These are phyloP conservation scores for Serpula lacrymans DNA, from an alignment of 768 basidiomycete species.

Conservation along the genomic window DNA sequence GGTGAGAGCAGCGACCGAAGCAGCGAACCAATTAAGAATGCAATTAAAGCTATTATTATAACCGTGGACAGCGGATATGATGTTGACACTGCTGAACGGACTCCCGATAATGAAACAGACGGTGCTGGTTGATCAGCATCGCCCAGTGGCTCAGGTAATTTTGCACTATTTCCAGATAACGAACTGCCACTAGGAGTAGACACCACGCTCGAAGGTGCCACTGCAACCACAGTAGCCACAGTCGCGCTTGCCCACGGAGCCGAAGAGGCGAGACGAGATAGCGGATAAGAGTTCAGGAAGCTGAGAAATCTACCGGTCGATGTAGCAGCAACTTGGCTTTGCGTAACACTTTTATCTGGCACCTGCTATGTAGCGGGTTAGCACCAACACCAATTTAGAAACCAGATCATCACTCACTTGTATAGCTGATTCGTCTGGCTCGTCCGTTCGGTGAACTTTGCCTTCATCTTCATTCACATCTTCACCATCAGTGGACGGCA, in stretches of 20 bases:
- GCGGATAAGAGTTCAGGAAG: conserved; percentile 59
- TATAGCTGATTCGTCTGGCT: conserved; percentile 12
- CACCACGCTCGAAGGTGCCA: conserved; percentile 12
- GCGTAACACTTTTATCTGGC: conserved; percentile 19
- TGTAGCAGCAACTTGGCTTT: conserved; percentile 17
- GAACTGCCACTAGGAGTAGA: conserved; percentile 20
- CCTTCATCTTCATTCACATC: conserved; percentile 16
- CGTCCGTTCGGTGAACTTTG: conserved; percentile 15
- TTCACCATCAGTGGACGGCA: conserved; percentile 11
- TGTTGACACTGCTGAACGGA: neutral
- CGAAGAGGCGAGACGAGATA: conserved; percentile 47
- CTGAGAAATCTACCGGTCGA: conserved; percentile 47
- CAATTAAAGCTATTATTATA: conserved; percentile 77
- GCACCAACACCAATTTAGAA: neutral
- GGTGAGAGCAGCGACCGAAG: conserved; percentile 85
- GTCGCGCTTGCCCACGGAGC: conserved; percentile 21
- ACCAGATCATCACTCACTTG: conserved; percentile 16
- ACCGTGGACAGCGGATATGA: conserved; percentile 52
- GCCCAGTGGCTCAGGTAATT: conserved; percentile 36
- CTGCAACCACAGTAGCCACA: conserved; percentile 11
- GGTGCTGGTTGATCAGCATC: no score
- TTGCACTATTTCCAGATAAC: conserved; percentile 19
- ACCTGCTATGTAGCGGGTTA: conserved; percentile 13
- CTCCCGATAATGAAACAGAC: no score
- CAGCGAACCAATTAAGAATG: conserved; percentile 89